Evolutionary conservation across 805 yeast species (phyloP).

Genomic region (Myxozyma neotropica): DNA sequence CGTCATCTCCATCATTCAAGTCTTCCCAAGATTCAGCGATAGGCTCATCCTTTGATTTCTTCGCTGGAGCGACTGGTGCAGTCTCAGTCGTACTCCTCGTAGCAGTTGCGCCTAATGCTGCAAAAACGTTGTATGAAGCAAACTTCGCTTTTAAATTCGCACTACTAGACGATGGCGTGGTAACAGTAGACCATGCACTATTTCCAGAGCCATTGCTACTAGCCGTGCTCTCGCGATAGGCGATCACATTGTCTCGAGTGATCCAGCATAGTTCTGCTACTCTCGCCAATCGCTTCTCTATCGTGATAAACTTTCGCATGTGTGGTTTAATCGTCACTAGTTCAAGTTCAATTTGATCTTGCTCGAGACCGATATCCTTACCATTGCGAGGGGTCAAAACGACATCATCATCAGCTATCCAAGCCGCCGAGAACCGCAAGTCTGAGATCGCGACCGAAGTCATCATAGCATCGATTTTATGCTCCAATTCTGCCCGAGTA

Average conservation of each 20-base stretch:
- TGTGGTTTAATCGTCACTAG: slow-evolving; percentile 21
- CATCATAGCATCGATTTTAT: slow-evolving; percentile 14
- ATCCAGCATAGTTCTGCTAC: slow-evolving; percentile 31
- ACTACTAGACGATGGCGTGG: slow-evolving; percentile 2
- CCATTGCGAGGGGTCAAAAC: slow-evolving; percentile 17
- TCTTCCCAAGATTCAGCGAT: slow-evolving; percentile 33
- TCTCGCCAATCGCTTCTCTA: slow-evolving; percentile 13
- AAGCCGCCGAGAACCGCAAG: slow-evolving; percentile 17
- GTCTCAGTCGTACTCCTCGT: neutral
- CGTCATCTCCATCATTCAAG: slow-evolving; percentile 23
- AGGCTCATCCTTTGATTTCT: slow-evolving; percentile 14
- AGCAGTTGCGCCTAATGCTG: slow-evolving; percentile 14
- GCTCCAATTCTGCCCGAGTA: slow-evolving; percentile 27
- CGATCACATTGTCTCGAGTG: slow-evolving; percentile 24
- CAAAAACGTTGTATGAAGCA: slow-evolving; percentile 17
- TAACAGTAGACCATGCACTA: slow-evolving; percentile 10
- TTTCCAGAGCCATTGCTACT: neutral
- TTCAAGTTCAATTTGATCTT: slow-evolving; percentile 25
- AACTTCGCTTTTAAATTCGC: slow-evolving; percentile 1
- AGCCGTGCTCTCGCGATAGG: slow-evolving; percentile 26
- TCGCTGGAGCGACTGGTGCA: neutral
- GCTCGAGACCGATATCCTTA: neutral
- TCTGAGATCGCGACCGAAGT: neutral
- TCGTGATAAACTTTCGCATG: slow-evolving; percentile 4
- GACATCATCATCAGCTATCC: slow-evolving; percentile 35